phyloP scores from a whole-genome alignment of 1,139 yeast species.

The Lodderomyces parapsilosis region DNA sequence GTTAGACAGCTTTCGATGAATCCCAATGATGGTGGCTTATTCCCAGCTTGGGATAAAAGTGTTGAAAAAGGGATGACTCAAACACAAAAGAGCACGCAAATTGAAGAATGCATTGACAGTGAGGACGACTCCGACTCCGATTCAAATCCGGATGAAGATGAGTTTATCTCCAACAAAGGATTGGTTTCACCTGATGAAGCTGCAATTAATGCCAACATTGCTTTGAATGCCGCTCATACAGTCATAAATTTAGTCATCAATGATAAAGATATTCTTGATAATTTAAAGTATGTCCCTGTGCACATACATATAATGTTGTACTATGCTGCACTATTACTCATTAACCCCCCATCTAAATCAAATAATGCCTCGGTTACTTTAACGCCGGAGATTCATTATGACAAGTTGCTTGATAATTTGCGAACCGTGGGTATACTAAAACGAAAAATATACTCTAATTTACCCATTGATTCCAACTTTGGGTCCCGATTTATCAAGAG shows the following conservation, averaged over 20 bases:
- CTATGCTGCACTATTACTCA: constrained; percentile 59
- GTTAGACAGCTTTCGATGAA: constrained; percentile 46
- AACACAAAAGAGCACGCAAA: constrained; percentile 4
- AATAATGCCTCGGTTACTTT: constrained; percentile 18
- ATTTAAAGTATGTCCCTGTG: constrained; percentile 64
- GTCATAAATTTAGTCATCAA: constrained; percentile 58
- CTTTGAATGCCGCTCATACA: constrained; percentile 63
- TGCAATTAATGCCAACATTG: constrained; percentile 44
- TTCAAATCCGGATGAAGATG: constrained; percentile 28
- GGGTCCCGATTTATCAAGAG: constrained; percentile 49
- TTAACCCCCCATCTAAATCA: constrained; percentile 45
- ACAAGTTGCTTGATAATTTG: constrained; percentile 26
- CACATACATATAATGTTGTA: constrained; percentile 72
- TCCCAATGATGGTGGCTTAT: constrained; percentile 23
- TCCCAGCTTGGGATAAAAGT: constrained; percentile 39
- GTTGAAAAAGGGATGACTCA: not conserved
- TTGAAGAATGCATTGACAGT: not conserved
- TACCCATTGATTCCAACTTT: constrained; percentile 55
- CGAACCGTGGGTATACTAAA: constrained; percentile 40
- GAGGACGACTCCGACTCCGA: constrained; percentile 20
- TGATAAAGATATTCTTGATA: constrained; percentile 57
- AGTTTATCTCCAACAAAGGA: constrained; percentile 37
- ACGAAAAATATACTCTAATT: constrained; percentile 40
- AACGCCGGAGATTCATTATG: constrained; percentile 20
- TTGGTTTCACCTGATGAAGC: constrained; percentile 37